Conservation (phyloP, 768 basidiomycete species). For the Lactarius akahatsu region DNA sequence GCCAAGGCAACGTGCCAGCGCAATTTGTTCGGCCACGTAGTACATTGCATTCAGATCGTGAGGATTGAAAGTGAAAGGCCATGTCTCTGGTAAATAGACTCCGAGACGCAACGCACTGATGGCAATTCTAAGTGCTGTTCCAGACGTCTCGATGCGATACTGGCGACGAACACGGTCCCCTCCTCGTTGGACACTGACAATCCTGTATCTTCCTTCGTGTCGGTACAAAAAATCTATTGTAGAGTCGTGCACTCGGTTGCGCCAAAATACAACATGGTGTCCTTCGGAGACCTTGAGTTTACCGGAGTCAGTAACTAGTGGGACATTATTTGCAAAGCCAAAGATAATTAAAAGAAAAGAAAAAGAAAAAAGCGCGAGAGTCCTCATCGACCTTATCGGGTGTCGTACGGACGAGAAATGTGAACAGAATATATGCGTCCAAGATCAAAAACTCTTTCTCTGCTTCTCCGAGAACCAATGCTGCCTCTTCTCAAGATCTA, state of each 20-base stretch:
- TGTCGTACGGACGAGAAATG: neutral
- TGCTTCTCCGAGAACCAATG: slow-evolving; percentile 44
- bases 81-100: too few species aligned
- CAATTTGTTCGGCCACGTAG: too few species aligned
- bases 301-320: neutral
- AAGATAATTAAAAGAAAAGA: neutral
- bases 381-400: too few species aligned
- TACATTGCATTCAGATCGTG: too few species aligned
- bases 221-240: neutral
- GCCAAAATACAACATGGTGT: neutral
- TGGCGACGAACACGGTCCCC: too few species aligned
- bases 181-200: too few species aligned
- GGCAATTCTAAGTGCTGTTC: too few species aligned
- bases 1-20: too few species aligned
- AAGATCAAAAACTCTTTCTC: neutral
- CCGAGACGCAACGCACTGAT: too few species aligned
- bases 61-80: too few species aligned
- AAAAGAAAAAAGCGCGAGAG: neutral
- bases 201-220: neutral
- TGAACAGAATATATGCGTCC: neutral
- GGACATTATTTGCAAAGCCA: neutral
- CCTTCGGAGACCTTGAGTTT: neutral
- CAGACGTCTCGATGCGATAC: too few species aligned
- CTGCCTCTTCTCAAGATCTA: slow-evolving; percentile 64
- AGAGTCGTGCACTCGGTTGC: neutral